These are phyloP conservation scores for Salvia hispanica DNA, from an alignment of 257 asterid genomes.

Conservation along the genomic window DNA sequence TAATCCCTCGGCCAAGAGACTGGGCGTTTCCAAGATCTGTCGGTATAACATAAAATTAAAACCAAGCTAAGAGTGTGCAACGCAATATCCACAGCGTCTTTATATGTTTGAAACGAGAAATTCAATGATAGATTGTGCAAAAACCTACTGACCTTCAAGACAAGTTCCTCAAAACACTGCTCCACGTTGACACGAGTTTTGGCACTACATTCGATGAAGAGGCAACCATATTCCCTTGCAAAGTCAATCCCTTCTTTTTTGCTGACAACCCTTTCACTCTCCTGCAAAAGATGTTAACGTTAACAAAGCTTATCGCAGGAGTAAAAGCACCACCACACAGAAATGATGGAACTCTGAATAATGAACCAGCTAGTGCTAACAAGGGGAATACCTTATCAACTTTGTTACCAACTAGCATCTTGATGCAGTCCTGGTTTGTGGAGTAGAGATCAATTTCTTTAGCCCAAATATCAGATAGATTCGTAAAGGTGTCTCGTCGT, in stretches of 20 bases:
- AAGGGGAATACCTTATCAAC: conserved; percentile 68
- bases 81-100: no score
- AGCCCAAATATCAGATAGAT: conserved; percentile 87
- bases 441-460: conserved; percentile 87
- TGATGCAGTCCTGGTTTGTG: conserved; percentile 83
- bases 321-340: not conserved
- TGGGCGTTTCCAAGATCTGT: conserved; percentile 92
- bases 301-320: conserved; percentile 5
- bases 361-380: not conserved
- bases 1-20: conserved; percentile 83
- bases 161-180: conserved; percentile 96
- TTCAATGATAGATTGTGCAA: not conserved
- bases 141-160: conserved; percentile 60
- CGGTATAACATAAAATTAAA: not conserved
- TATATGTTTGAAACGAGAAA: not conserved
- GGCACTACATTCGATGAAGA: conserved; percentile 96
- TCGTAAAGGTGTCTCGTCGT: conserved; percentile 77
- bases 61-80: not conserved
- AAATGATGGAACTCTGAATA: no score
- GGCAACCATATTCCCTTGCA: conserved; percentile 88
- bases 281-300: conserved; percentile 47
- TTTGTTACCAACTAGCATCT: conserved; percentile 96
- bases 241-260: conserved; percentile 83
- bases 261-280: conserved; percentile 84
- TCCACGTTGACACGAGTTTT: conserved; percentile 89